Base-by-base conservation (phyloP, 176 grass and related monocot genomes). In the Musa troglodytarum region DNA sequence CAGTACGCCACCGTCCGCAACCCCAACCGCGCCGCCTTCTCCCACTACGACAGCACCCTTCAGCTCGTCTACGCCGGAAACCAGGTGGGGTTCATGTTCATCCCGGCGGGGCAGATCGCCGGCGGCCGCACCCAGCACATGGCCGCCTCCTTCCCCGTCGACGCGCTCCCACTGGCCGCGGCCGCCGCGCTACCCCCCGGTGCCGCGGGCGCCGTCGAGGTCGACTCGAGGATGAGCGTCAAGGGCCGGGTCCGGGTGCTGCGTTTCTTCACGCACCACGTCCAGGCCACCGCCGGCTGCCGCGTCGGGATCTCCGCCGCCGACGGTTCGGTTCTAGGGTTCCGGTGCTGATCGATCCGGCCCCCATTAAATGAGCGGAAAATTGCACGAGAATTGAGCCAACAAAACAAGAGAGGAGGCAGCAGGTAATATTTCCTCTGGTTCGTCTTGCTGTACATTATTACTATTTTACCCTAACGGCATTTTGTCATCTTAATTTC, bases 31-130 rank as follows among this genome's bases (percentile, higher is more conserved):
- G 88, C 85, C 58, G 81, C 86, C 58, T 83, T 96, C 64, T 82
- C 87, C 68, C 92, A 96, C 81, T 96, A 87, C 74, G 92, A 96
- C 83, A 92, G 92, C 85, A 89, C 87, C 4, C 89, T 96, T 72
- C 85, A 80, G 80, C 82, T 96, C 86, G 89, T 85, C 72, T 96
- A 89, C 78, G 86, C 80, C 49, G 87, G 89, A 56, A 71, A 82
- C 29, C 86, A 84, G 51, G 83, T 92, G 62, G 92, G 92, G 16
- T 80, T 86, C 79, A 84, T 82, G 69, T 96, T 92, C 87, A 96
- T 96, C 79, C 92, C 94, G 9, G 94, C 90, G 0, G 86, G 90
- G 0, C 90, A 85, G 80, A 98, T 98, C 84, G 84, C 75, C 52
- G 86, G 84, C 0, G 90, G 90, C 0, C 56, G 76, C 25, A 87